Conservation (phyloP, 1,284 basidiomycete genomes). For the Ustilago lituana region DNA sequence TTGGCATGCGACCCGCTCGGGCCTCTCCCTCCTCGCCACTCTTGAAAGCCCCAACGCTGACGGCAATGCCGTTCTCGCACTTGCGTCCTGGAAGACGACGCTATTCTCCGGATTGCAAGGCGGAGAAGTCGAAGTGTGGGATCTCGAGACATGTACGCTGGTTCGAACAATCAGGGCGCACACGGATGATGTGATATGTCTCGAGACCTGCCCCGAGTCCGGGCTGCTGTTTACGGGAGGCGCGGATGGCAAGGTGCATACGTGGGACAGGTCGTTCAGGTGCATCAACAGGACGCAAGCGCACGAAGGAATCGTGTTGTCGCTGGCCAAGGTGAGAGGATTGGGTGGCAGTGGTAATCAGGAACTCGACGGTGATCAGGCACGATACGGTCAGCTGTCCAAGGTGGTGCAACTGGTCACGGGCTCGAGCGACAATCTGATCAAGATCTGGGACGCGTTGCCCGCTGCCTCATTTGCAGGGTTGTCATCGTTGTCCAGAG, state of each 20-base stretch:
- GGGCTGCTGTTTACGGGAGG: slow-evolving; percentile 51
- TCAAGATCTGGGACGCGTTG: slow-evolving; percentile 61
- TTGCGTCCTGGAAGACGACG: slow-evolving; percentile 78
- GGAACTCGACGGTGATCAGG: background rate
- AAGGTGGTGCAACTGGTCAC: slow-evolving; percentile 44
- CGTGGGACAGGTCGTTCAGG: slow-evolving; percentile 53
- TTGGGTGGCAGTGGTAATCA: background rate
- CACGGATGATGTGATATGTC: slow-evolving; percentile 70
- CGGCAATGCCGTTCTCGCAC: slow-evolving; percentile 76
- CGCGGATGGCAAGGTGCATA: slow-evolving; percentile 56
- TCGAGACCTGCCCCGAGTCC: slow-evolving; percentile 62
- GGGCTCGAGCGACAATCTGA: slow-evolving; percentile 52
- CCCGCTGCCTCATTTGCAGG: background rate
- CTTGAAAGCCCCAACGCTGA: slow-evolving; percentile 68
- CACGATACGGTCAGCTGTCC: background rate
- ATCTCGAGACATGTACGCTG: slow-evolving; percentile 85
- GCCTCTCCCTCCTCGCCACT: slow-evolving; percentile 72
- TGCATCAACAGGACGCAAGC: slow-evolving; percentile 59
- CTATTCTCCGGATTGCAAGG: slow-evolving; percentile 93
- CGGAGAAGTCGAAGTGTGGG: slow-evolving; percentile 87
- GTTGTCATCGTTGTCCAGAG: background rate
- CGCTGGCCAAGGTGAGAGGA: slow-evolving; percentile 23
- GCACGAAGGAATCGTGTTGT: slow-evolving; percentile 39
- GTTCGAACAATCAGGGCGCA: slow-evolving; percentile 87
- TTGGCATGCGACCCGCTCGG: slow-evolving; percentile 74